Evolutionary conservation across 345 rosid genomes (phyloP), one percentile per base, ranked within the genome.

Genomic region (Erodium maritimum): DNA sequence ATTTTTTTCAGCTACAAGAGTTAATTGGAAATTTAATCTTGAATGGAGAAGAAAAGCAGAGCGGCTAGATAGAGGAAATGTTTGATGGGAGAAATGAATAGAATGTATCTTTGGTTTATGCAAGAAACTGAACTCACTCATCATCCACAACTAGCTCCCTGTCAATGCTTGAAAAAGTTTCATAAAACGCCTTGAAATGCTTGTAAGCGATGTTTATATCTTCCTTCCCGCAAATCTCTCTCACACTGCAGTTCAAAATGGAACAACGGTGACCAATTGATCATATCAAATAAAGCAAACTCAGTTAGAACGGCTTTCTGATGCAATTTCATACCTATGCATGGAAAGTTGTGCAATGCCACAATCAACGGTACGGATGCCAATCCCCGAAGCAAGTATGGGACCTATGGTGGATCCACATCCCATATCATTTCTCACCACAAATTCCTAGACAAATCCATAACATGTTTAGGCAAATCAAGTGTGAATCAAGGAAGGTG

Each of bases 391-490:
- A 63, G 98, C 96, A 54, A 91, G 86, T 68, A 88, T 91, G 7
- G 98, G 96, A 57, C 98, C 98, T 55, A 91, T 84, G 61, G 98
- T 91, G 54, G 96, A 91, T 37, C 98, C 98, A 67, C 98, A 91
- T 65, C 93, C 98, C 95, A 91, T 86, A 65, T 91, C 98, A 29
- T 91, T 91, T 70, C 98, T 86, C 65, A 91, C 95, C 57, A 86
- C 98, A 77, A 86, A 91, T 58, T 91, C 96, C 96, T 91, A 55
- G 64, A 67, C 19, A n/a, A 23, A 62, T 42, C 14, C 3, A 14
- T 10, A 68, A 50, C 45, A 61, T 11, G 1, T 46, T n/a, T 16
- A 24, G 52, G 20, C 19, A 14, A n/a, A n/a, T n/a, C n/a, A n/a
- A n/a, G n/a, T n/a, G n/a, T n/a, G n/a, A n/a, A n/a, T n/a, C 48